Conservation (phyloP, 371 early-diverging fungal genomes). For the Lichtheimia ramosa region DNA sequence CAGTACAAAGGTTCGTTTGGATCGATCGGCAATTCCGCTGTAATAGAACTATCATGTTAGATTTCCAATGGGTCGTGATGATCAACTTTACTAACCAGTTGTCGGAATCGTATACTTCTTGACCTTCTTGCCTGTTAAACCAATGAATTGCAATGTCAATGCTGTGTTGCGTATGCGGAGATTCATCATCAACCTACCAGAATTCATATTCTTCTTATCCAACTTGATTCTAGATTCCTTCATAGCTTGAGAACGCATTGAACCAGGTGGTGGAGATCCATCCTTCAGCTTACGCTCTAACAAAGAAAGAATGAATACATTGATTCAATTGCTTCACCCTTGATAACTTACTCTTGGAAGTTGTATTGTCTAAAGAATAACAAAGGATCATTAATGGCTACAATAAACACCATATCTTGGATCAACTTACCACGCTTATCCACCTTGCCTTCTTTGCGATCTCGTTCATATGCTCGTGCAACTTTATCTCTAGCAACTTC, state of each 20-base stretch:
- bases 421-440: conserved; percentile 33
- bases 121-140: conserved; percentile 15
- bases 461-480: conserved; percentile 28
- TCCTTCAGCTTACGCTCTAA: conserved; percentile 29
- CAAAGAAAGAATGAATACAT: too few species aligned
- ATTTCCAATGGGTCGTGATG: too few species aligned
- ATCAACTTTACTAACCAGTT: too few species aligned
- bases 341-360: too few species aligned
- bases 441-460: conserved; percentile 34
- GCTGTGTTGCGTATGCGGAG: too few species aligned
- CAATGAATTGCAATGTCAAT: not conserved
- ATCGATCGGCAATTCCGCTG: conserved; percentile 81
- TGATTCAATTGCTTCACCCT: too few species aligned
- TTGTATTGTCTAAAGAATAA: too few species aligned
- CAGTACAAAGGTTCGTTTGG: conserved; percentile 96
- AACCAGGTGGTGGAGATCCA: conserved; percentile 18
- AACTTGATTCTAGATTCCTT: conserved; percentile 30
- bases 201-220: conserved; percentile 26
- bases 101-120: conserved; percentile 6
- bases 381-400: too few species aligned
- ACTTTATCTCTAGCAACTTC: conserved; percentile 33
- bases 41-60: conserved; percentile 22
- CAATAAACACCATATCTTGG: not conserved
- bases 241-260: conserved; percentile 27
- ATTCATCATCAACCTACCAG: conserved; percentile 12